Conservation (phyloP, 2,329 filamentous ascomycete genomes). For the Truncatella angustata region DNA sequence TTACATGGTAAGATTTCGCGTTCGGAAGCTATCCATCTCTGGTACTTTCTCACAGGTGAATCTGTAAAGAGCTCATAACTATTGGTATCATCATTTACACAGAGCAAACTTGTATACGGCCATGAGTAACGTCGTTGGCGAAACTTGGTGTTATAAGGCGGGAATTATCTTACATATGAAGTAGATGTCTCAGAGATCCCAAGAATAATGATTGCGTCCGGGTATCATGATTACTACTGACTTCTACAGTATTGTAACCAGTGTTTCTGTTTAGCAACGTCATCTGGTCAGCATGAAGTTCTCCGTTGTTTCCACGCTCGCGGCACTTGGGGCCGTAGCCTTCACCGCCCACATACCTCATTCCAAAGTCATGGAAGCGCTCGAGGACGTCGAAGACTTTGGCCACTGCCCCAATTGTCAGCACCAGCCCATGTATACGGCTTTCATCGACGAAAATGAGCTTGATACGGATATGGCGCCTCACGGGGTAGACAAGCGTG, state of each 20-base stretch:
- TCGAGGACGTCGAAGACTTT: neutral
- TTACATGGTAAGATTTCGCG: too few relatives aligned
- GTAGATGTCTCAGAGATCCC: neutral
- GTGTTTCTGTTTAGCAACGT: neutral
- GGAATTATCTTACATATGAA: neutral
- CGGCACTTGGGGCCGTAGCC: neutral
- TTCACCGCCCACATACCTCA: neutral
- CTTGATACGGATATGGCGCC: neutral
- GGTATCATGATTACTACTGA: neutral
- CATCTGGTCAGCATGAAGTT: neutral
- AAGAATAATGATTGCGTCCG: neutral
- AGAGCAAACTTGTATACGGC: neutral
- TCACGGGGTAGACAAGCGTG: slow-evolving; percentile 4
- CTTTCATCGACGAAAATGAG: slow-evolving; percentile 1
- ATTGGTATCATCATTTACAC: neutral
- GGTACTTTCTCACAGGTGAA: too few relatives aligned
- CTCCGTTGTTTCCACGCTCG: neutral
- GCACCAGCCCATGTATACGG: neutral
- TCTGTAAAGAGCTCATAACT: too few relatives aligned
- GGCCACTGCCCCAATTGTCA: neutral
- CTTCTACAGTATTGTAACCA: neutral
- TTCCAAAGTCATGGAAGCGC: neutral
- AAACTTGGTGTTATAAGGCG: too few relatives aligned
- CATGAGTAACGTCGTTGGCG: too few relatives aligned
- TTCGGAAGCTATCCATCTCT: too few relatives aligned